A percentile compares a stretch with the other conserved stretches of the same genome.
phyloP scores from a whole-genome alignment of 495 filamentous ascomycete genomes.

The Neurospora sp. region DNA sequence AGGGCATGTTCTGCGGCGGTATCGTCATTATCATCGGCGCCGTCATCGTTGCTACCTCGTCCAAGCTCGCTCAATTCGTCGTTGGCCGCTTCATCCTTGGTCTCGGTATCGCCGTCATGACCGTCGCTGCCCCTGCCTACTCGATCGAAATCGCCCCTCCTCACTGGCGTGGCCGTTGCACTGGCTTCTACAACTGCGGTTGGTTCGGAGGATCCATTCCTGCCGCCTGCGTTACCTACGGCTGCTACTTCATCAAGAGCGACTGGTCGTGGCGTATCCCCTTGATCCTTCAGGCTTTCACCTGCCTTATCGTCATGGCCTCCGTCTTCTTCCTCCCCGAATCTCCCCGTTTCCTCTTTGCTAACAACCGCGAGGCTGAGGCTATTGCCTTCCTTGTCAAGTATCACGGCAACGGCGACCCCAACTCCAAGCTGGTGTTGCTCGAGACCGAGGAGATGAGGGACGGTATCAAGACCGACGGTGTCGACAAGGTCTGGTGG shows the following conservation, averaged over 20 bases:
- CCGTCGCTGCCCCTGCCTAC: slow-evolving; percentile 38
- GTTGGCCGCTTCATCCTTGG: slow-evolving; percentile 43
- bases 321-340: slow-evolving; percentile 53
- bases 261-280: slow-evolving; percentile 38
- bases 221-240: slow-evolving; percentile 35
- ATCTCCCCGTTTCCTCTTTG: slow-evolving; percentile 52
- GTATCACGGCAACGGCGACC: slow-evolving; percentile 49
- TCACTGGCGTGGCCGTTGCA: slow-evolving; percentile 39
- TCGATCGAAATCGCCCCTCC: slow-evolving; percentile 39
- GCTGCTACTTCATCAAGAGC: slow-evolving; percentile 30
- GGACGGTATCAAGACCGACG: slow-evolving; percentile 45
- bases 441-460: slow-evolving; percentile 50
- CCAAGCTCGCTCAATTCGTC: slow-evolving; percentile 32
- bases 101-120: slow-evolving; percentile 40
- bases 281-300: slow-evolving; percentile 33
- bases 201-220: slow-evolving; percentile 43
- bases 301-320: slow-evolving; percentile 38
- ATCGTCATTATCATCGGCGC: slow-evolving; percentile 43
- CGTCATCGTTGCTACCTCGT: slow-evolving; percentile 30
- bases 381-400: slow-evolving; percentile 45
- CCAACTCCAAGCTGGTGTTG: slow-evolving; percentile 41
- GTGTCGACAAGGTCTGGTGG: slow-evolving; percentile 42
- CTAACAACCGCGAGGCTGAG: slow-evolving; percentile 41
- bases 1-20: slow-evolving; percentile 39
- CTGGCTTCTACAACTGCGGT: slow-evolving; percentile 42